Evolutionary conservation across 805 yeast species (phyloP).

Genomic region (Pichia eremophila): DNA sequence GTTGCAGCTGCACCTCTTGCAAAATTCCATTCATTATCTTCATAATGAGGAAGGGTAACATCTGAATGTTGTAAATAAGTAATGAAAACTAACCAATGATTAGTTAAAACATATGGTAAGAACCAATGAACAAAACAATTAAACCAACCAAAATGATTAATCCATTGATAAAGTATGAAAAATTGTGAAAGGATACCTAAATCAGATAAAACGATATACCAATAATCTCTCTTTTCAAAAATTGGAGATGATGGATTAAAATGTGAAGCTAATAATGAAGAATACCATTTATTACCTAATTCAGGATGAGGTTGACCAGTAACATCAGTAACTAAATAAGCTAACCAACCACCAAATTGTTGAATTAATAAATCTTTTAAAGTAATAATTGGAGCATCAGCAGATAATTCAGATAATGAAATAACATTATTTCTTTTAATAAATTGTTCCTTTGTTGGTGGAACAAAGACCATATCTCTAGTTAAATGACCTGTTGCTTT

Average conservation of each 20-base stretch:
- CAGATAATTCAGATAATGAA: slow-evolving; percentile 46
- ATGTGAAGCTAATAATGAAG: slow-evolving; percentile 49
- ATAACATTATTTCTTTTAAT: slow-evolving; percentile 21
- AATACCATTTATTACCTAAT: slow-evolving; percentile 14
- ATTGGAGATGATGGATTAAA: slow-evolving; percentile 67
- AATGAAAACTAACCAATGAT: slow-evolving; percentile 86
- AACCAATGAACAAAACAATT: slow-evolving; percentile 60
- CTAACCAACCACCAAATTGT: slow-evolving; percentile 72
- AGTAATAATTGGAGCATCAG: slow-evolving; percentile 67
- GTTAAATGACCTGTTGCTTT: slow-evolving; percentile 79
- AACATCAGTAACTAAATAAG: slow-evolving; percentile 57
- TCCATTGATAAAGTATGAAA: slow-evolving; percentile 49
- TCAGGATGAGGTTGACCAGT: slow-evolving; percentile 62
- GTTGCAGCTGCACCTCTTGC: slow-evolving; percentile 90
- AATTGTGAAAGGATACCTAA: slow-evolving; percentile 53
- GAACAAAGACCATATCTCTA: slow-evolving; percentile 81
- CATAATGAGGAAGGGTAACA: slow-evolving; percentile 72
- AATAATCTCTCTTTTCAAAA: slow-evolving; percentile 63
- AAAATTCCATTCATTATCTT: slow-evolving; percentile 67
- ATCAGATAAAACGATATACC: slow-evolving; percentile 65
- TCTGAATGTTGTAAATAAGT: slow-evolving; percentile 82
- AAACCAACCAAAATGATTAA: slow-evolving; percentile 52
- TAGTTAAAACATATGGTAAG: slow-evolving; percentile 68
- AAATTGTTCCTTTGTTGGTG: slow-evolving; percentile 54
- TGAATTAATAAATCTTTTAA: slow-evolving; percentile 48